Evolutionary conservation across 2,329 filamentous ascomycete species (phyloP).

Genomic region (Dryadomyces sulphureus): DNA sequence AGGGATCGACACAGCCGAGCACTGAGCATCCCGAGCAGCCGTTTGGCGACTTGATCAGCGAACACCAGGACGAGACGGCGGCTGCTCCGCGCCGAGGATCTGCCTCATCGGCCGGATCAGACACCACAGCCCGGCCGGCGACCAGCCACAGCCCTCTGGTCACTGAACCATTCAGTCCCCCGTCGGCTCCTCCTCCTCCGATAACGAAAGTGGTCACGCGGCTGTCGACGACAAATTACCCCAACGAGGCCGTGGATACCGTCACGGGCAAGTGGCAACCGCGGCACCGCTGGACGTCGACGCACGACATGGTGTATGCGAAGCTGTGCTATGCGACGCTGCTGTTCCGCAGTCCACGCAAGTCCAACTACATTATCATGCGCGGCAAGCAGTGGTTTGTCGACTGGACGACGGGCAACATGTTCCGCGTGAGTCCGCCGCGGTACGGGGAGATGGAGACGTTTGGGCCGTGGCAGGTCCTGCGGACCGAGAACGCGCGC

Average conservation of each 20-base stretch:
- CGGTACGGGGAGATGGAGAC: conserved; percentile 36
- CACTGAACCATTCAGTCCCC: not conserved
- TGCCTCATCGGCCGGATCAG: not conserved
- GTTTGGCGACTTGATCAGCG: not conserved
- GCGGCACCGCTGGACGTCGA: conserved; percentile 36
- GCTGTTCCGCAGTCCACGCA: conserved; percentile 39
- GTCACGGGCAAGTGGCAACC: conserved; percentile 42
- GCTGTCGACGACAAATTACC: conserved; percentile 29
- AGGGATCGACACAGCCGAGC: not conserved
- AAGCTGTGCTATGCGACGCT: conserved; percentile 46
- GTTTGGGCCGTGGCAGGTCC: conserved; percentile 33
- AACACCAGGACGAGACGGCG: not conserved
- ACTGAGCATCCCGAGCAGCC: too few species aligned
- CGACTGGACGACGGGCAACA: conserved; percentile 42
- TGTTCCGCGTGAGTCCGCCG: conserved; percentile 37
- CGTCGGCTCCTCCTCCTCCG: not conserved
- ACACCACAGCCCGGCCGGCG: conserved; percentile 8
- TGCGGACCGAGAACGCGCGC: conserved; percentile 32
- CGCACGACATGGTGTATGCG: conserved; percentile 44
- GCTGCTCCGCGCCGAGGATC: not conserved
- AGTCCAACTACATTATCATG: conserved; percentile 41
- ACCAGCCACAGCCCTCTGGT: not conserved
- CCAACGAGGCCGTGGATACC: conserved; percentile 28
- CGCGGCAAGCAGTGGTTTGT: conserved; percentile 44
- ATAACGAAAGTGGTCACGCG: conserved; percentile 14